Evolutionary conservation across 2,329 filamentous ascomycete genomes (phyloP), one percentile per base, ranked within the genome.

Genomic region (Penicillium corylophilum): DNA sequence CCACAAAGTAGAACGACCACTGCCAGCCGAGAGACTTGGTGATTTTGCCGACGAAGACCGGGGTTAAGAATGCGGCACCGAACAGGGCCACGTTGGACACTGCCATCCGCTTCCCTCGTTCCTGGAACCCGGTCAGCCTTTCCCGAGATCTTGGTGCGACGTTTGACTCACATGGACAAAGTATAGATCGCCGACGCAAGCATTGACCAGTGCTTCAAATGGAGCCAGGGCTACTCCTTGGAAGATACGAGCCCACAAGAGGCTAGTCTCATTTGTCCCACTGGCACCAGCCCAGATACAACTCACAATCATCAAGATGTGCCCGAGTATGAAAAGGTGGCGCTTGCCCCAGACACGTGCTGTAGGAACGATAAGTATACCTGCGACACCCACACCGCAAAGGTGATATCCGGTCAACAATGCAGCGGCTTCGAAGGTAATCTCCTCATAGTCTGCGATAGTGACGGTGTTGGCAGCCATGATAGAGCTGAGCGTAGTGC

Each of bases 301-400:
- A 51, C 87, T 88, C 39, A 81, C 77, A 38, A 95, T 81, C 62
- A 95, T 79, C 51, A 95, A 79, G 43, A 89, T 58, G 41, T 86
- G 85, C 7, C 90, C 91, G 2, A 95, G 63, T 23, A 96, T 73
- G 69, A 95, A 96, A 15, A 91, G 75, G 75, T 96, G 93, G 36
- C 92, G 82, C 73, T 96, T 96, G 35, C 93, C 93, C 89, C 90
- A 96, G 57, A 96, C 87, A 51, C 92, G 84, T 18, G 89, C 90
- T 1, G 87, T 89, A 0, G 93, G 89, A 2, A 96, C 91, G 71
- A 92, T 92, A 58, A 96, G 79, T 69, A 94, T 84, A 45, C 89
- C 91, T 1, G 88, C 87, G 13, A 90, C 77, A 10, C 90, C 91
- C 2, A 90, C 88, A 18, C 90, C 93, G 24, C 92, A 82, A 18